Conservation (phyloP, 164 flowering plant genomes). For the Magnolia officinalis region DNA sequence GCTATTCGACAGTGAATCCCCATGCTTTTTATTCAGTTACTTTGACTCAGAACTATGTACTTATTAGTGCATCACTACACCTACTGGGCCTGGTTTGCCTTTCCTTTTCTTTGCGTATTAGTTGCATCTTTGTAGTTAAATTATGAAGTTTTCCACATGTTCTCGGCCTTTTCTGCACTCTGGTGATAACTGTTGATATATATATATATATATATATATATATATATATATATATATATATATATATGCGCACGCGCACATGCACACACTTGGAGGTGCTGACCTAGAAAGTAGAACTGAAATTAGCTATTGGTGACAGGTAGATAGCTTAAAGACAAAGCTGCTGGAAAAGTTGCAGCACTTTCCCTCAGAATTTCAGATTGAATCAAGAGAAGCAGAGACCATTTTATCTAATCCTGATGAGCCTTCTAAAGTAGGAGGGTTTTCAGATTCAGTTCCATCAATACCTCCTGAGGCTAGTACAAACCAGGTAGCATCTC, state of each 20-base stretch:
- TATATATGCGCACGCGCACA: too few relatives aligned
- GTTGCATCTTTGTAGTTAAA: too few relatives aligned
- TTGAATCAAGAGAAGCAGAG: slow-evolving; percentile 35
- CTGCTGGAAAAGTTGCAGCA: slow-evolving; percentile 78
- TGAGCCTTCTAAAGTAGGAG: slow-evolving; percentile 38
- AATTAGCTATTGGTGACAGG: slow-evolving; percentile 41
- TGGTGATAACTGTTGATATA: neutral
- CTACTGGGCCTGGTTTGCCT: too few relatives aligned
- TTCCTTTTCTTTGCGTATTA: too few relatives aligned
- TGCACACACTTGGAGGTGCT: neutral
- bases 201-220: too few relatives aligned
- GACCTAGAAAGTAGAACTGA: slow-evolving; percentile 11
- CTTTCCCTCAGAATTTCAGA: slow-evolving; percentile 53
- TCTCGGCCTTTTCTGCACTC: neutral
- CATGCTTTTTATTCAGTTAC: too few relatives aligned
- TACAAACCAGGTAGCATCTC: slow-evolving; percentile 15
- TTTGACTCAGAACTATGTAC: too few relatives aligned
- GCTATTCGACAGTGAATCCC: too few relatives aligned
- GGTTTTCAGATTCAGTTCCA: slow-evolving; percentile 24
- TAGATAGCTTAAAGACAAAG: slow-evolving; percentile 69
- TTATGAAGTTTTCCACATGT: neutral
- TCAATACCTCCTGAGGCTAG: slow-evolving; percentile 42
- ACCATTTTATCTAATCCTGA: slow-evolving; percentile 28
- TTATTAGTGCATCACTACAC: too few relatives aligned
- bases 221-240: too few relatives aligned